These are phyloP conservation scores for Chalaropsis ovoidea DNA, from an alignment of 2,329 filamentous ascomycete genomes.

Conservation along the genomic window DNA sequence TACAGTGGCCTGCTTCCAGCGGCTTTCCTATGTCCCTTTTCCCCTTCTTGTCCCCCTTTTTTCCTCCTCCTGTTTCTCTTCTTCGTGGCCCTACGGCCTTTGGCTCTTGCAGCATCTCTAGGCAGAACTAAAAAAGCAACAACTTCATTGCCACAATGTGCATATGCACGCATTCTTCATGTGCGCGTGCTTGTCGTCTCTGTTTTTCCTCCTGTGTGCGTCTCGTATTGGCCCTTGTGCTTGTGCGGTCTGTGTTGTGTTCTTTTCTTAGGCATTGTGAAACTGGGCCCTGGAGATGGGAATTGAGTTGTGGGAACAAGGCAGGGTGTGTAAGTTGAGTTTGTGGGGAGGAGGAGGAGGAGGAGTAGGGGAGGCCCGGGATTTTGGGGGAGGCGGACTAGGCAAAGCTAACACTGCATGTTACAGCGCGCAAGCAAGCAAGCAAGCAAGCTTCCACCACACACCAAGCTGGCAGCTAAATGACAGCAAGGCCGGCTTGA, in stretches of 20 bases:
- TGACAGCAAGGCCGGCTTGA: no score
- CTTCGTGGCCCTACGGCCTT: neutral
- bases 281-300: neutral
- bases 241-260: conserved; percentile 1
- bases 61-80: neutral
- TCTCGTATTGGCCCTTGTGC: neutral
- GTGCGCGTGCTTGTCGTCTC: neutral
- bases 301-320: neutral
- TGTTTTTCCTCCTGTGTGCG: neutral
- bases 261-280: conserved; percentile 6
- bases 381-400: no score
- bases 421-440: no score
- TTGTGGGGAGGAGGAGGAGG: no score
- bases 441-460: no score
- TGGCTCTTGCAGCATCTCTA: neutral
- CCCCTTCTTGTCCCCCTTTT: no score
- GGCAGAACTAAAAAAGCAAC: neutral
- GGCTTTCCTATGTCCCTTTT: neutral
- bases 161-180: neutral
- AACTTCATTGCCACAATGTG: no score
- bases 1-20: neutral
- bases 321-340: no score
- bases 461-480: no score
- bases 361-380: no score
- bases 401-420: no score